These are phyloP conservation scores for Leucogyrophana mollusca DNA, from an alignment of 768 basidiomycete species.

Conservation along the genomic window DNA sequence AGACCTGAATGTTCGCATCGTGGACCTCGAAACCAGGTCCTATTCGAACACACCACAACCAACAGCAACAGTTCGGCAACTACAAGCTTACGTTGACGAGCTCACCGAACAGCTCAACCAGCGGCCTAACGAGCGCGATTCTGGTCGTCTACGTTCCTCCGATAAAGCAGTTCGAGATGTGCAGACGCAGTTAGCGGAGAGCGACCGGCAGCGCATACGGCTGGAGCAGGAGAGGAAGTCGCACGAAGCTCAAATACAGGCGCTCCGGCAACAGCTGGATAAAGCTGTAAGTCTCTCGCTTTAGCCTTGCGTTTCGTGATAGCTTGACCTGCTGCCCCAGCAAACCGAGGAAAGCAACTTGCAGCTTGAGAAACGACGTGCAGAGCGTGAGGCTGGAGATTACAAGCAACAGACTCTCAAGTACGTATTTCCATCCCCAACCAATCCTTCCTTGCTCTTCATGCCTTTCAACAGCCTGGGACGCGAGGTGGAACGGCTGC, in stretches of 20 bases:
- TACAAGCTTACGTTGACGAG: slow-evolving; percentile 74
- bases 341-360: slow-evolving; percentile 71
- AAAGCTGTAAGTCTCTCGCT: slow-evolving; percentile 46
- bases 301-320: not conserved
- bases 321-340: slow-evolving; percentile 34
- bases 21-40: slow-evolving; percentile 80
- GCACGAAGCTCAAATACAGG: slow-evolving; percentile 57
- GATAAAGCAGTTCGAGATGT: slow-evolving; percentile 52
- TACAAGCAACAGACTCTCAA: slow-evolving; percentile 67
- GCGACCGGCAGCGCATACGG: slow-evolving; percentile 57
- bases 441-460: slow-evolving; percentile 4
- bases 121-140: slow-evolving; percentile 37
- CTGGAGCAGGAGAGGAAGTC: slow-evolving; percentile 65
- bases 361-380: slow-evolving; percentile 69
- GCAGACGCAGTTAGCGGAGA: slow-evolving; percentile 55
- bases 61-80: slow-evolving; percentile 51
- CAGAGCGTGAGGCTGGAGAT: slow-evolving; percentile 74
- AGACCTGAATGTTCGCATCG: slow-evolving; percentile 78
- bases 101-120: slow-evolving; percentile 48
- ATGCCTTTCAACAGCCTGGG: slow-evolving; percentile 44
- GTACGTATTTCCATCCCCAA: slow-evolving; percentile 37
- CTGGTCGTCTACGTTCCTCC: slow-evolving; percentile 35
- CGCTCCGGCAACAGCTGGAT: slow-evolving; percentile 60
- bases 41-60: slow-evolving; percentile 65
- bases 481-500: slow-evolving; percentile 66